Base-by-base conservation (phyloP, 2,329 filamentous ascomycete genomes). In the Aspergillus brasiliensis region DNA sequence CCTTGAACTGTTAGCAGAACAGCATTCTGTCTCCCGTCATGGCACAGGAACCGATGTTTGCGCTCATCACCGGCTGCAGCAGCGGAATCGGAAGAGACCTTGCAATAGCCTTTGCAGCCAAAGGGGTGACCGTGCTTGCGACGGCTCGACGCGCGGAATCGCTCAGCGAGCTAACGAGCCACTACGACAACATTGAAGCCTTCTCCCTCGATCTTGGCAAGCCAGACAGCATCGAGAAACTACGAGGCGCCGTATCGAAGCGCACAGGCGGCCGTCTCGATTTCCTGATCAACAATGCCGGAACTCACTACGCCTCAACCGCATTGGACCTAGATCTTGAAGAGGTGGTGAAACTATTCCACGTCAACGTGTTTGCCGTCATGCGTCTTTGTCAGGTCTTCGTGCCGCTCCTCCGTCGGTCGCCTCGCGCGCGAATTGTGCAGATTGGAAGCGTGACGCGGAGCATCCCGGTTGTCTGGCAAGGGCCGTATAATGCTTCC, bases 401-500 rank as follows among this genome's bases (percentile, higher is more conserved):
- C 13, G 19, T 64, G 31, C 57, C 62, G 1, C 64, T 65, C 5
- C 62, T 66, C 25, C 56, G 62, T 21, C 55, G 25, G 3, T 58
- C 64, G 17, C 38, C 37, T 3, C 55, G 56, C 11, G 37, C 11
- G 7, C 63, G 56, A 10, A 67, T 67, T 42, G 65, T 65, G 56
- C 65, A 67, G 51, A 64, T 67, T 42, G 63, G 61, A 15, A 67
- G 64, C 11, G 64, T 66, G 21, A 66, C 64, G 3, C 53, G 64
- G 34, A 28, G 28, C 28, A 19, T 48, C 11, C 53, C 53, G 7
- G 17, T 56, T 10, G 53, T 48, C 3, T 56, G 53, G 53, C 53
- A 56, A 17, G 27, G 15, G 3, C 10, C 53, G 3, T 56, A 56
- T 38, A 56, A 56, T 27, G 53, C 53, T 4, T 56, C 53, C 27